Base-by-base conservation (phyloP, 225 moss, liverwort and hornwort species). In the Marchantia polymorpha region DNA sequence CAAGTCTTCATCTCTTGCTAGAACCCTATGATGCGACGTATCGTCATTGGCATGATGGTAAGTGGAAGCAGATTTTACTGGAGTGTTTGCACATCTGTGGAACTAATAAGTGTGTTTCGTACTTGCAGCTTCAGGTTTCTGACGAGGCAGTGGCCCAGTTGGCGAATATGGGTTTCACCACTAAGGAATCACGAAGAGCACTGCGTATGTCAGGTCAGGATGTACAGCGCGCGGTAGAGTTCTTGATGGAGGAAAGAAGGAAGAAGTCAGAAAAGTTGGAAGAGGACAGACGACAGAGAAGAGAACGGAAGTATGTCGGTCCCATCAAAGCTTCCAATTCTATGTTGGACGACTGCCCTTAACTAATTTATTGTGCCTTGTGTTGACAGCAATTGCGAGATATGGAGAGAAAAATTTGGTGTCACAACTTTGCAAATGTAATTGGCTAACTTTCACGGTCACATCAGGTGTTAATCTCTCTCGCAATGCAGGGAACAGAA, bases 181-280 rank as follows among this genome's bases (percentile, higher is more conserved):
- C 89, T 81, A 85, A 82, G 56, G 97, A 97, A 75, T 92, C 90
- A 52, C 88, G 91, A 73, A 92, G 97, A 78, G 94, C 92, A 30
- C 84, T 97, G 76, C 90, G 94, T 73, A 89, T 94, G 48, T 97
- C 94, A 19, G 93, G 94, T 30, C 94, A 94, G 89, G 94, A 97
- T 87, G 86, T 93, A 59, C 91, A 91, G 55, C 93, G 91, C 55
- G 97, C 97, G 74, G 93, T 93, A 78, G 97, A 97, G 72, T 97
- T 97, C 86, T 85, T 92, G 14, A 91, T 97, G 94, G 92, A 89
- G 74, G 97, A 92, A 76, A 88, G 84, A 67, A 85, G 87, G 75
- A 97, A 92, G 88, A 92, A 85, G 66, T 78, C 79, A 59, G 90
- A 89, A 83, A 82, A 93, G 83, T 79, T 75, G 26, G 90, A 90